Conservation (phyloP, 805 yeast species). For the Tanozyma kutaoensis region DNA sequence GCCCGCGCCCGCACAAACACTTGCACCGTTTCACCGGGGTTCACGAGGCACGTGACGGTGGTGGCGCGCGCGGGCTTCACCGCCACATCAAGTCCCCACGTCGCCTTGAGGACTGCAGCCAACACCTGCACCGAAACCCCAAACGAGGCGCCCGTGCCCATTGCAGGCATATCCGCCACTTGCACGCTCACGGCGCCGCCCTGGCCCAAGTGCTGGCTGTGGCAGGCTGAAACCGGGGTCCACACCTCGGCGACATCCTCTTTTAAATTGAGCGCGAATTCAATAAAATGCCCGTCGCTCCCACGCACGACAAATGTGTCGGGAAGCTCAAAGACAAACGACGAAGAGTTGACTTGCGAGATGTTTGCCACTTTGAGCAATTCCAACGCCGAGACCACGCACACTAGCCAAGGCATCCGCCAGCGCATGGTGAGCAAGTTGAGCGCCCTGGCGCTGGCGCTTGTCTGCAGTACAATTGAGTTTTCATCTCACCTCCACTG, state of each 20-base stretch:
- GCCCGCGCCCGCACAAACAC: conserved; percentile 4
- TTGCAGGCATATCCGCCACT: conserved; percentile 1
- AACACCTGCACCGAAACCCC: conserved; percentile 1
- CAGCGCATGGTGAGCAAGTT: no score
- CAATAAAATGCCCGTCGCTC: no score
- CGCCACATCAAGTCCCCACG: conserved; percentile 2
- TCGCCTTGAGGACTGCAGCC: conserved; percentile 1
- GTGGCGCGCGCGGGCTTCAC: conserved; percentile 1
- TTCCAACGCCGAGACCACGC: no score
- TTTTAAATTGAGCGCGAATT: conserved; percentile 1
- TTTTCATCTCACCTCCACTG: no score
- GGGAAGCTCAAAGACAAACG: no score
- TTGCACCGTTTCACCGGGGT: conserved; percentile 7
- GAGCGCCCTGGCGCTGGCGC: no score
- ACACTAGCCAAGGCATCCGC: no score
- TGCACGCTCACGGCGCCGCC: conserved; percentile 5
- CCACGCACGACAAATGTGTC: no score
- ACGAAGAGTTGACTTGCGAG: no score
- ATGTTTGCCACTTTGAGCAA: no score
- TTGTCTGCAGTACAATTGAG: no score
- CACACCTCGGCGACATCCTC: conserved; percentile 1
- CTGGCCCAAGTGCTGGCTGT: conserved; percentile 6
- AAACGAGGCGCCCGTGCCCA: conserved; percentile 2
- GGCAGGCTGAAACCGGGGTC: conserved; percentile 5
- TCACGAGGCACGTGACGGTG: conserved; percentile 3